Conservation (phyloP, 2,329 filamentous ascomycete genomes). For the Incumbomyces delicatus region DNA sequence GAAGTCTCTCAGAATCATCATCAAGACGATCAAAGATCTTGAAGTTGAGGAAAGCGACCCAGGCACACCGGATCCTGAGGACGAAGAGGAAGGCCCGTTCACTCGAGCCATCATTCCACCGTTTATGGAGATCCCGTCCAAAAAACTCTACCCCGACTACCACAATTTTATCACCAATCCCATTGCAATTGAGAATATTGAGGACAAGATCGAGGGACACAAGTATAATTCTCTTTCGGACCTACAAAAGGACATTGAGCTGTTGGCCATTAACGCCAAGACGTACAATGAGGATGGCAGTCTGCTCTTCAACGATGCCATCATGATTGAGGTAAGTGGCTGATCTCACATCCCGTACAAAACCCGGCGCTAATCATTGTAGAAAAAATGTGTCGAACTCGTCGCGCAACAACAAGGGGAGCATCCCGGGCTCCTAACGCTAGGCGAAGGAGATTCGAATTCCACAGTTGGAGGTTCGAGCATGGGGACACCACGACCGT, state of each 20-base stretch:
- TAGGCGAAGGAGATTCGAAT: slow-evolving; percentile 40
- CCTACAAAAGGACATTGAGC: slow-evolving; percentile 69
- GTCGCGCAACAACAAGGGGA: slow-evolving; percentile 19
- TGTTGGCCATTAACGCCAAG: slow-evolving; percentile 82
- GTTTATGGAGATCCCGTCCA: slow-evolving; percentile 84
- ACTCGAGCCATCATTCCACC: slow-evolving; percentile 83
- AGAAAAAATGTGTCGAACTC: slow-evolving; percentile 21
- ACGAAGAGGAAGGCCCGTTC: slow-evolving; percentile 42
- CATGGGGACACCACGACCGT: slow-evolving; percentile 52
- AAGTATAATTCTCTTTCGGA: slow-evolving; percentile 76
- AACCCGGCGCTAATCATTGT: slow-evolving; percentile 7
- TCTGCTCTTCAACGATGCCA: slow-evolving; percentile 82
- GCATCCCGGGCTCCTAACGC: slow-evolving; percentile 44
- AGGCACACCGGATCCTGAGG: slow-evolving; percentile 36
- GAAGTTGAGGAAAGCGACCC: slow-evolving; percentile 60
- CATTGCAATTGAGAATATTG: slow-evolving; percentile 93
- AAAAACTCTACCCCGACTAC: slow-evolving; percentile 86
- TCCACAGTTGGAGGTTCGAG: slow-evolving; percentile 41
- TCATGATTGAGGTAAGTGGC: slow-evolving; percentile 68
- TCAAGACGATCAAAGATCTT: slow-evolving; percentile 70
- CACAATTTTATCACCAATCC: slow-evolving; percentile 86
- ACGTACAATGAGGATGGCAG: slow-evolving; percentile 96
- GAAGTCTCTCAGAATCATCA: slow-evolving; percentile 64
- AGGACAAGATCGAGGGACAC: slow-evolving; percentile 90
- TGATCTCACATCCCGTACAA: not conserved